Percentiles rank a stretch among this genome's conserved stretches.
These are phyloP conservation scores for Blastobotrys peoriensis DNA, from an alignment of 805 yeast species.

Conservation along the genomic window DNA sequence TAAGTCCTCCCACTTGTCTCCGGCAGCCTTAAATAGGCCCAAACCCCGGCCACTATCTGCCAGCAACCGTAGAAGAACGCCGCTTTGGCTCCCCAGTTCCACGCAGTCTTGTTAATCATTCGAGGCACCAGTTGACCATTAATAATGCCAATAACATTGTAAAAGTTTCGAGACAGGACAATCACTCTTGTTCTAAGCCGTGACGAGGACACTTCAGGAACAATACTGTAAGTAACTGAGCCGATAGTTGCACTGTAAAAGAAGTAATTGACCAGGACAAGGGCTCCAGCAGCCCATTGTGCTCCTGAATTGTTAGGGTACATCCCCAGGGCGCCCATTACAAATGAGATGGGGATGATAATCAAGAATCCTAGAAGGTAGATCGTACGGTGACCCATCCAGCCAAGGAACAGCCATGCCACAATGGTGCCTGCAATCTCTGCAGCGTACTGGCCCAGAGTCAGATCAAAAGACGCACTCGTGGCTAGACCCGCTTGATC, in stretches of 20 bases:
- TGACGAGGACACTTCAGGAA: slow-evolving; percentile 35
- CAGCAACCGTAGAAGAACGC: slow-evolving; percentile 40
- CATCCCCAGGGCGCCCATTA: slow-evolving; percentile 31
- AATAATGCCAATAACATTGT: slow-evolving; percentile 14
- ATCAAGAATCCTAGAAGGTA: slow-evolving; percentile 30
- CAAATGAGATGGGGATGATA: slow-evolving; percentile 33
- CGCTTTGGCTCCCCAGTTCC: slow-evolving; percentile 42
- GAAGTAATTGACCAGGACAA: slow-evolving; percentile 39
- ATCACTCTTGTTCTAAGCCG: slow-evolving; percentile 35
- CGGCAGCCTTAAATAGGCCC: slow-evolving; percentile 46
- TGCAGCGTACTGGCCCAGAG: slow-evolving; percentile 40
- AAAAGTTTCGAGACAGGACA: slow-evolving; percentile 32
- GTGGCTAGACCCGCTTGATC: slow-evolving; percentile 34
- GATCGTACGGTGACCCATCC: slow-evolving; percentile 19
- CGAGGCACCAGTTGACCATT: slow-evolving; percentile 31
- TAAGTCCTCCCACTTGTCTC: slow-evolving; percentile 50
- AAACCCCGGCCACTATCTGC: slow-evolving; percentile 27
- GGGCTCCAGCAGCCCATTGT: slow-evolving; percentile 42
- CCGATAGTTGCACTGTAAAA: slow-evolving; percentile 37
- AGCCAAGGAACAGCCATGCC: slow-evolving; percentile 16
- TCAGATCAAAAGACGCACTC: slow-evolving; percentile 37
- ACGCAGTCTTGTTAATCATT: slow-evolving; percentile 39
- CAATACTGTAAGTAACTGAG: slow-evolving; percentile 34
- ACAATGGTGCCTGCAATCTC: slow-evolving; percentile 39
- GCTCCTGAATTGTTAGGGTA: slow-evolving; percentile 21